phyloP scores from a whole-genome alignment of 2,329 filamentous ascomycete species.

The Pseudogymnoascus sp. region DNA sequence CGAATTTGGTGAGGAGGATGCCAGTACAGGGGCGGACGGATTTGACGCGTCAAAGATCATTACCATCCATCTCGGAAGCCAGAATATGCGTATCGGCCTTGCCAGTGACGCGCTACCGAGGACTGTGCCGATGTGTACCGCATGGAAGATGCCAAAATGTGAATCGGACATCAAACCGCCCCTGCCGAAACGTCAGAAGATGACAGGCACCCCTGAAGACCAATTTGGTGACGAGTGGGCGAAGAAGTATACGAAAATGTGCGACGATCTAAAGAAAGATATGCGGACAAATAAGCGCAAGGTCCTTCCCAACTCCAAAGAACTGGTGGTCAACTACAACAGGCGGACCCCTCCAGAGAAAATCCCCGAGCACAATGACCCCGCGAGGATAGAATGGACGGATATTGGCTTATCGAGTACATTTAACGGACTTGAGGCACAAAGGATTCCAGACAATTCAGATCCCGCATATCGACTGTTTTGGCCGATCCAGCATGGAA shows the following conservation, averaged over 20 bases:
- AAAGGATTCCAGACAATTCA: conserved; percentile 83
- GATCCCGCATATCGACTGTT: conserved; percentile 82
- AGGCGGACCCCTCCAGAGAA: conserved; percentile 72
- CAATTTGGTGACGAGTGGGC: conserved; percentile 78
- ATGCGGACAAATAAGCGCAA: conserved; percentile 93
- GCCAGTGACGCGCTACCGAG: conserved; percentile 94
- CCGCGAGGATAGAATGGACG: conserved; percentile 91
- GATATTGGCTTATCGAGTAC: conserved; percentile 59
- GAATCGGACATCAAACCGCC: conserved; percentile 79
- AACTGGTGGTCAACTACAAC: conserved; percentile 92
- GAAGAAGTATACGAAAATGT: conserved; percentile 72
- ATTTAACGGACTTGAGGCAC: conserved; percentile 73
- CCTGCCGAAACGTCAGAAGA: conserved; percentile 63
- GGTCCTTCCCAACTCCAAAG: conserved; percentile 94
- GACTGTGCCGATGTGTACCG: conserved; percentile 88
- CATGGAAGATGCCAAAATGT: conserved; percentile 65
- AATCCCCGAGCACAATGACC: conserved; percentile 92
- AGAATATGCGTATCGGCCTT: conserved; percentile 88
- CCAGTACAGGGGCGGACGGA: conserved; percentile 48
- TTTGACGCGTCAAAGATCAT: conserved; percentile 82
- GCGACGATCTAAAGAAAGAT: conserved; percentile 74
- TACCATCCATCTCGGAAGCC: conserved; percentile 89
- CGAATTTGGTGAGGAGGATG: conserved; percentile 39
- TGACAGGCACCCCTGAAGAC: conserved; percentile 54
- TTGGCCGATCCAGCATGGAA: conserved; percentile 83